These are phyloP conservation scores for Magnolia sinica DNA, from an alignment of 164 flowering plant genomes.

Conservation along the genomic window DNA sequence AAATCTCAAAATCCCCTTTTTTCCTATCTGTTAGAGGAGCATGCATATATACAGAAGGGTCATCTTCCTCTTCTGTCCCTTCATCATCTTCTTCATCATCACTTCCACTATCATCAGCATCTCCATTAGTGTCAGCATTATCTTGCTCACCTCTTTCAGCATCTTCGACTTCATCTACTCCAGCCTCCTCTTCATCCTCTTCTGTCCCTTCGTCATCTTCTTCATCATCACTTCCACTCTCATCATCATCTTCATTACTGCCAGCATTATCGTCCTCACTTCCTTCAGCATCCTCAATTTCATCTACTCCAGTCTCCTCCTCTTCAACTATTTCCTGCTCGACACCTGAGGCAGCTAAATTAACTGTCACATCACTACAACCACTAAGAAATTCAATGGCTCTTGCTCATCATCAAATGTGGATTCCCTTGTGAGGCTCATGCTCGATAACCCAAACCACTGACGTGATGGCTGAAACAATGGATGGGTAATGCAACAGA, in stretches of 20 bases:
- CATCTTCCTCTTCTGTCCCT: neutral
- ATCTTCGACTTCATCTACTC: neutral
- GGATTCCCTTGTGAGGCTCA: neutral
- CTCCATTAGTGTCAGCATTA: slow-evolving; percentile 1
- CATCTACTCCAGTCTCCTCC: slow-evolving; percentile 6
- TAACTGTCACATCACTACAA: neutral
- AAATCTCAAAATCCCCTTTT: slow-evolving; percentile 33
- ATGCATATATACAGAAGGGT: slow-evolving; percentile 11
- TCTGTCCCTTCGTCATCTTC: slow-evolving; percentile 7
- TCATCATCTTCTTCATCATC: slow-evolving; percentile 15
- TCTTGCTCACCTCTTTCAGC: slow-evolving; percentile 7
- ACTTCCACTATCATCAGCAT: slow-evolving; percentile 9
- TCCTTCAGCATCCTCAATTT: too few species aligned
- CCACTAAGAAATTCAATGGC: neutral
- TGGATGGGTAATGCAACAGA: too few species aligned
- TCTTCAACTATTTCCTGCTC: slow-evolving; percentile 3
- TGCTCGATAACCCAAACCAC: too few species aligned
- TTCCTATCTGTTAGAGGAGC: slow-evolving; percentile 25
- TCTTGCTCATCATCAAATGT: neutral
- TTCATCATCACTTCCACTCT: too few species aligned
- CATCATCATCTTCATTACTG: too few species aligned
- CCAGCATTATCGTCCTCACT: too few species aligned
- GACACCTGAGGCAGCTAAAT: neutral
- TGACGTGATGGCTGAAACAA: too few species aligned
- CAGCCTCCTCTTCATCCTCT: neutral